These are phyloP conservation scores for Didymella pomorum DNA, from an alignment of 2,329 filamentous ascomycete species.

Conservation along the genomic window DNA sequence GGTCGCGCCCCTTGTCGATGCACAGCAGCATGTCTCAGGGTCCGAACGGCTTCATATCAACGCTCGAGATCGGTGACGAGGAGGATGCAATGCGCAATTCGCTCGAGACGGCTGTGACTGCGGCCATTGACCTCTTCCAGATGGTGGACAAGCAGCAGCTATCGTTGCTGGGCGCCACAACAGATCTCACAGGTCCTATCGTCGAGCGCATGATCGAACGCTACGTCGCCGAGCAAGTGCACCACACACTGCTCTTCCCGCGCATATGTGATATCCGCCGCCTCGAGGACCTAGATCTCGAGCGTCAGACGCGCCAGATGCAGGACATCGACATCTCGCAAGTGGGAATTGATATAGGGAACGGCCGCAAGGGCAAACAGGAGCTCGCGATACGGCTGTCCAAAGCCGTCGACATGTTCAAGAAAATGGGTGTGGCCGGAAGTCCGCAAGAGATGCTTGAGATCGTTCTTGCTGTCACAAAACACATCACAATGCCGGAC, in stretches of 20 bases:
- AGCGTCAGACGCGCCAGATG: slow-evolving; percentile 92
- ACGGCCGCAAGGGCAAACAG: slow-evolving; percentile 78
- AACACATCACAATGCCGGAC: slow-evolving; percentile 74
- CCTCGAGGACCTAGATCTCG: slow-evolving; percentile 84
- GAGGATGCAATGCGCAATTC: slow-evolving; percentile 89
- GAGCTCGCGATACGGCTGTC: slow-evolving; percentile 79
- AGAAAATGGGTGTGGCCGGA: slow-evolving; percentile 78
- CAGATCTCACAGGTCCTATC: slow-evolving; percentile 87
- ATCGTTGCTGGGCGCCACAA: slow-evolving; percentile 88
- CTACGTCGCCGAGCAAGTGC: slow-evolving; percentile 91
- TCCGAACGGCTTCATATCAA: slow-evolving; percentile 50
- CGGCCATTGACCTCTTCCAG: slow-evolving; percentile 95
- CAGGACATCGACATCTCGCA: slow-evolving; percentile 93
- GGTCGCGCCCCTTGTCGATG: slow-evolving; percentile 40
- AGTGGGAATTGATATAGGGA: slow-evolving; percentile 85
- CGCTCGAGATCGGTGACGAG: slow-evolving; percentile 79
- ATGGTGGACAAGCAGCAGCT: slow-evolving; percentile 95
- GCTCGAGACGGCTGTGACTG: slow-evolving; percentile 88
- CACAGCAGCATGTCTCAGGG: slow-evolving; percentile 49
- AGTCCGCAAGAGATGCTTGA: slow-evolving; percentile 92
- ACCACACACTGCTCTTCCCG: slow-evolving; percentile 83
- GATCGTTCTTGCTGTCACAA: slow-evolving; percentile 79
- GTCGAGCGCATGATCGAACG: slow-evolving; percentile 95
- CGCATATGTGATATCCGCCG: slow-evolving; percentile 79
- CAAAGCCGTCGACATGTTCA: slow-evolving; percentile 86